phyloP scores from a whole-genome alignment of 106 monocot species.

The Dendrobium nobile region DNA sequence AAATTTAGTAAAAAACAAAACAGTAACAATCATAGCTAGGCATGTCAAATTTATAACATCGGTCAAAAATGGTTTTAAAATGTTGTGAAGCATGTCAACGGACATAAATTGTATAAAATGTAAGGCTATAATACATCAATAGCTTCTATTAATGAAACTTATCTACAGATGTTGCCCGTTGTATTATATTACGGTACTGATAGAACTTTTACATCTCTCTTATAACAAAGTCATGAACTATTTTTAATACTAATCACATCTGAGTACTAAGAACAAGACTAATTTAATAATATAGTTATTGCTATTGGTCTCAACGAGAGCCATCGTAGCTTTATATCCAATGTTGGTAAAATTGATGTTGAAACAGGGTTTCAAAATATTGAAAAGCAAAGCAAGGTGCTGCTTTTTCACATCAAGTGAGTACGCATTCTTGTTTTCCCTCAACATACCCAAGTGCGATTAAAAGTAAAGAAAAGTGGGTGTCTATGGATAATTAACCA shows the following conservation, averaged over 20 bases:
- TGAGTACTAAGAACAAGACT: no score
- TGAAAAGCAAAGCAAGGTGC: not conserved
- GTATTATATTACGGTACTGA: not conserved
- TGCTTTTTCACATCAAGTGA: not conserved
- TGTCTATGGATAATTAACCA: no score
- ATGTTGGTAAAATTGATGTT: not conserved
- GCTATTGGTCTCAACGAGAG: not conserved
- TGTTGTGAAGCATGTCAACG: not conserved
- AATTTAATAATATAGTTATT: not conserved
- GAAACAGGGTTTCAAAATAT: not conserved
- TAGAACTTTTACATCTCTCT: no score
- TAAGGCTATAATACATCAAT: not conserved
- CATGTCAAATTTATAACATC: constrained; percentile 1
- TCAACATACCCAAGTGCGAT: no score
- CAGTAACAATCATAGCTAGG: not conserved
- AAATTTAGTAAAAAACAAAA: not conserved
- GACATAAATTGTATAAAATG: not conserved
- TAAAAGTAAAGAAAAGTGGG: no score
- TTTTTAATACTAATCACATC: no score
- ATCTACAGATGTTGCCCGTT: not conserved
- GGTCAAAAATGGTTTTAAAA: not conserved
- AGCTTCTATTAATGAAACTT: not conserved
- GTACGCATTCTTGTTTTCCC: no score
- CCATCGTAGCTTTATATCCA: not conserved
- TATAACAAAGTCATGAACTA: no score